Conservation (phyloP, 2,329 filamentous ascomycete genomes). For the Fusarium chlamydosporum region DNA sequence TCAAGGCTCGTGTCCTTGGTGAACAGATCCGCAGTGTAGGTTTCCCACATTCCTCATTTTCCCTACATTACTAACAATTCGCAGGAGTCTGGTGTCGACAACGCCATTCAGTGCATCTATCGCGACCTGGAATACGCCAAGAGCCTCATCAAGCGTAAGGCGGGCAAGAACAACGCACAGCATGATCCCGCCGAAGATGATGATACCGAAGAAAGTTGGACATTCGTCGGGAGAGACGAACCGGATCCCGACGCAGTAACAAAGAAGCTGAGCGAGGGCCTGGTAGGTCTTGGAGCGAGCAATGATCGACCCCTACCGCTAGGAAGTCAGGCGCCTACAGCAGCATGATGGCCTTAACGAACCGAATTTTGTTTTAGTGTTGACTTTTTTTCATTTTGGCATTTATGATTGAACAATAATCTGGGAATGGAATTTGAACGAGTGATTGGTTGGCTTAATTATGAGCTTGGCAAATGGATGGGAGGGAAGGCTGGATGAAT, state of each 20-base stretch:
- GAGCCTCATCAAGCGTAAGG: conserved; percentile 79
- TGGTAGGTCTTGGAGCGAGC: conserved; percentile 41
- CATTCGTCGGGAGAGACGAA: conserved; percentile 78
- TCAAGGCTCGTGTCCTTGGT: conserved; percentile 84
- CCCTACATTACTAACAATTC: conserved; percentile 48
- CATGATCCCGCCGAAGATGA: conserved; percentile 63
- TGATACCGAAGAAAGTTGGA: conserved; percentile 87
- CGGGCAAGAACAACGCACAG: conserved; percentile 66
- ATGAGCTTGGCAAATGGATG: conserved; percentile 22
- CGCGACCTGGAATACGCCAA: conserved; percentile 94
- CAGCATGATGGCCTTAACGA: conserved; percentile 16
- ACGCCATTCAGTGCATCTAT: conserved; percentile 92
- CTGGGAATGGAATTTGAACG: conserved; percentile 2
- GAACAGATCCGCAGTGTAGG: conserved; percentile 88
- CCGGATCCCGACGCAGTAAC: conserved; percentile 61
- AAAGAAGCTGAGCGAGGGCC: conserved; percentile 58
- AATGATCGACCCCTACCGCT: conserved; percentile 45
- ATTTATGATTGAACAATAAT: not conserved
- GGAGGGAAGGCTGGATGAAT: conserved; percentile 19
- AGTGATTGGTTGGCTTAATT: conserved; percentile 25
- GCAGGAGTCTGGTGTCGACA: conserved; percentile 90
- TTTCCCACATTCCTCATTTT: conserved; percentile 14
- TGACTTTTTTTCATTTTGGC: not conserved
- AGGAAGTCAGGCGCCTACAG: conserved; percentile 45
- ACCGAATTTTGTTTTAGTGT: not conserved